Evolutionary conservation across 192 early-diverging fungal genomes (phyloP), one percentile per base, ranked within the genome.

Genomic region (Coemansia sp.): DNA sequence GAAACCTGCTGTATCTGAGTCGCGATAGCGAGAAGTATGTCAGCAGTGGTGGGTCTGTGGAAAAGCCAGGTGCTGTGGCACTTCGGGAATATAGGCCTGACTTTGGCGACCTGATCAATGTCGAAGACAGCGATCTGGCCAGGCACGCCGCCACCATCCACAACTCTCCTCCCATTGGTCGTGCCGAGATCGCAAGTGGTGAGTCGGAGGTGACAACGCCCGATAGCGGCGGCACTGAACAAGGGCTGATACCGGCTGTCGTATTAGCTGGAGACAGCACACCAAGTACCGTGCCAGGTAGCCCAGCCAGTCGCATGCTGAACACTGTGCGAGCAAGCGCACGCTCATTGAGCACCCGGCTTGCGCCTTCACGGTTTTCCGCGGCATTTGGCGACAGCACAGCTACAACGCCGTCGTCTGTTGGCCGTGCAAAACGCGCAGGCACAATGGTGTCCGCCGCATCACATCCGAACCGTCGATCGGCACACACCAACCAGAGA

Each of bases 311-410:
- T 20, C 25, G 59, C 9, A 50, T 73, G 64, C 22, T 73, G 4
- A 61, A 63, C 23, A 59, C 63, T 1, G 60, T 79, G 61, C 67
- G 76, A 17, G 71, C 67, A 13, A 65, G 59, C 17, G 76, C 76
- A 25, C 76, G 71, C 19, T 70, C 76, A 19, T 63, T 79, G 6
- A 79, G 76, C 36, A 64, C 59, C 28, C 44, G 64, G 44, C 41
- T 79, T 22, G 67, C 34, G 6, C 38, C 62, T 9, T 64, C 67
- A n/a, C 58, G 70, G 36, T 50, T 68, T 20, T 69, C 75, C 6
- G 28, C 62, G 22, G 66, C 70, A 15, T 69, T 72, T 25, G 68
- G 70, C 44, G 75, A 79, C 25, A 25, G 23, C 23, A 48, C 50
- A 5, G 22, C 53, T 14, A 40, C 58, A 22, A 30, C 53, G 31